These are phyloP conservation scores for Hebeloma cylindrosporum DNA, from an alignment of 768 basidiomycete species.

Conservation along the genomic window DNA sequence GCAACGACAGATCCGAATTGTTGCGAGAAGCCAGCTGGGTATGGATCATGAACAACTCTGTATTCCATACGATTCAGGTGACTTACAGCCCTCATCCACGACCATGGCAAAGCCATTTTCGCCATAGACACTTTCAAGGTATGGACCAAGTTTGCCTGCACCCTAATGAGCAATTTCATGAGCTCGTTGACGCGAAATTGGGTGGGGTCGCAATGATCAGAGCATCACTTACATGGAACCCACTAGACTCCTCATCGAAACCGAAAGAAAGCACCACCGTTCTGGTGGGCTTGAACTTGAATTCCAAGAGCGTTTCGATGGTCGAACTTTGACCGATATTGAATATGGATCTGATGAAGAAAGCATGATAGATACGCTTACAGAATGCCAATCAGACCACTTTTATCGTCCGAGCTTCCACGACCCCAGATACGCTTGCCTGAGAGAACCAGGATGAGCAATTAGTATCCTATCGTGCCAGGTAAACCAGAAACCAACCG, in stretches of 20 bases:
- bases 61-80: too few species aligned
- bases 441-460: constrained; percentile 13
- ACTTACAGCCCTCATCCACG: constrained; percentile 84
- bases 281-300: constrained; percentile 63
- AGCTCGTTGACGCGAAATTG: background rate
- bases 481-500: constrained; percentile 32
- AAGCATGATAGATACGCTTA: constrained; percentile 25
- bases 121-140: constrained; percentile 64
- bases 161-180: constrained; percentile 39
- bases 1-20: constrained; percentile 57
- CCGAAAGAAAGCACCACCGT: constrained; percentile 65
- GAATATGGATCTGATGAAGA: constrained; percentile 24
- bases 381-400: constrained; percentile 68
- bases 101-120: constrained; percentile 71
- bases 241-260: constrained; percentile 75
- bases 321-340: constrained; percentile 39
- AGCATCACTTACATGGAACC: constrained; percentile 38
- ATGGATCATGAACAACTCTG: background rate
- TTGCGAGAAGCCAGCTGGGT: constrained; percentile 48
- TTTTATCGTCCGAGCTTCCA: constrained; percentile 75
- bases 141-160: constrained; percentile 45
- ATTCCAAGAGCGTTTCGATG: constrained; percentile 63
- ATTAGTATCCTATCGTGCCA: background rate
- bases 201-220: too few species aligned
- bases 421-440: constrained; percentile 71